These are phyloP conservation scores for Cinnamomum chago DNA, from an alignment of 164 flowering plant species.

Conservation along the genomic window DNA sequence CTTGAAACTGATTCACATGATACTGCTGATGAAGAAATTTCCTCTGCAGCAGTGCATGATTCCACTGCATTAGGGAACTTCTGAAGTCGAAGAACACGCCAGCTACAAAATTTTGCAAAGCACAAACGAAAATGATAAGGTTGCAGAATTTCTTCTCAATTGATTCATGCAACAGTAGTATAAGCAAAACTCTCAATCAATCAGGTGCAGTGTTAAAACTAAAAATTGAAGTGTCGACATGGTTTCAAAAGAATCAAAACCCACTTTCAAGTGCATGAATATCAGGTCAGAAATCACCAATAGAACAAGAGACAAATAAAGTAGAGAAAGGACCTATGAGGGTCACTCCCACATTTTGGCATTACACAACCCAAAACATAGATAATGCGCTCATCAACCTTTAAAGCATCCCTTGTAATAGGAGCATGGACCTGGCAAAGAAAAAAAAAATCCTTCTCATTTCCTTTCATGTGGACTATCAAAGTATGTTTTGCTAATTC, in stretches of 20 bases:
- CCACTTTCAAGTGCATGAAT: neutral
- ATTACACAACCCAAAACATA: constrained; percentile 63
- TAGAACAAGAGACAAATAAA: neutral
- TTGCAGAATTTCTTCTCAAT: neutral
- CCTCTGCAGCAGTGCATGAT: constrained; percentile 7
- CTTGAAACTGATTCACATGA: constrained; percentile 25
- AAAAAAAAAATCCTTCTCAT: neutral
- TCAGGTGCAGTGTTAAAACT: neutral
- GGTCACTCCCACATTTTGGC: constrained; percentile 48
- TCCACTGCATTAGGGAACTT: constrained; percentile 29
- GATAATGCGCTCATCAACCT: constrained; percentile 63
- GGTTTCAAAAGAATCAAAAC: neutral
- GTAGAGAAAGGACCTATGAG: constrained; percentile 38
- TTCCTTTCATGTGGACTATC: neutral
- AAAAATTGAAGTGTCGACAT: neutral
- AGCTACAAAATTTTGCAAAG: constrained; percentile 37
- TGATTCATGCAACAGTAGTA: neutral
- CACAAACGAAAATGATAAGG: neutral
- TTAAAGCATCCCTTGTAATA: constrained; percentile 31
- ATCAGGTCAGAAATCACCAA: neutral
- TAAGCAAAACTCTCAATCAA: neutral
- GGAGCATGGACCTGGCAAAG: constrained; percentile 73
- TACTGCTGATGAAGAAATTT: constrained; percentile 15
- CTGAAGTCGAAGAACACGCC: constrained; percentile 81
- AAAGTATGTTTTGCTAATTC: neutral